Percentiles rank a stretch among this genome's conserved stretches.
Evolutionary conservation across 129 eudicot species (phyloP).

Genomic region (Saussurea involucrata): DNA sequence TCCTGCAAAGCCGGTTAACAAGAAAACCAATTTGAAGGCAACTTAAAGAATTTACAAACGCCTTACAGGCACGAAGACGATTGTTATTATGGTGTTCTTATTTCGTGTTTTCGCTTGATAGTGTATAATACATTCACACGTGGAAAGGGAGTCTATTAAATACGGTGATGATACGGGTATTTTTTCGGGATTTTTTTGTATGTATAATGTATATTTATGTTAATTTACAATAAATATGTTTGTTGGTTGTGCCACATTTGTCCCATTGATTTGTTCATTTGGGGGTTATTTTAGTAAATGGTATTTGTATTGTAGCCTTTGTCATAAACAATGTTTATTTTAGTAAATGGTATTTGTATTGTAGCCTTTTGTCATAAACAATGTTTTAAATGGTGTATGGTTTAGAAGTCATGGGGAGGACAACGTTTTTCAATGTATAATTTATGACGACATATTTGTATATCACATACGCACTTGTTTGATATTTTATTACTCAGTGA

Average conservation of each 20-base stretch:
- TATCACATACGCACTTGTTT: no score
- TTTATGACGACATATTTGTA: no score
- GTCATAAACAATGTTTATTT: neutral
- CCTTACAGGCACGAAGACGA: slow-evolving; percentile 12
- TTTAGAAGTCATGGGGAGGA: no score
- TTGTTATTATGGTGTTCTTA: slow-evolving; percentile 21
- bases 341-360: neutral
- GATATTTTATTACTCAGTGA: no score
- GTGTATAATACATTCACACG: slow-evolving; percentile 21
- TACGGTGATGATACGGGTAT: slow-evolving; percentile 17
- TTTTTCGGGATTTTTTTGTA: slow-evolving; percentile 17
- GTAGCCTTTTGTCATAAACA: no score
- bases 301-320: neutral
- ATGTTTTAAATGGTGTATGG: no score
- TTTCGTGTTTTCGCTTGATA: slow-evolving; percentile 17
- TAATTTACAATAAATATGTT: slow-evolving; percentile 29
- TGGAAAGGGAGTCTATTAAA: slow-evolving; percentile 7
- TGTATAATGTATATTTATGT: slow-evolving; percentile 36
- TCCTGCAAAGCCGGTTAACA: slow-evolving; percentile 17
- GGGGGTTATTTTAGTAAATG: neutral
- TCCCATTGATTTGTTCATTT: neutral
- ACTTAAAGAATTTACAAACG: slow-evolving; percentile 6
- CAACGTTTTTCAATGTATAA: no score
- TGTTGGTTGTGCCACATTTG: slow-evolving; percentile 21
- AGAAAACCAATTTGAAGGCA: slow-evolving; percentile 24